Evolutionary conservation across 371 early-diverging fungal species (phyloP).

Genomic region (Lichtheimia hyalospora): DNA sequence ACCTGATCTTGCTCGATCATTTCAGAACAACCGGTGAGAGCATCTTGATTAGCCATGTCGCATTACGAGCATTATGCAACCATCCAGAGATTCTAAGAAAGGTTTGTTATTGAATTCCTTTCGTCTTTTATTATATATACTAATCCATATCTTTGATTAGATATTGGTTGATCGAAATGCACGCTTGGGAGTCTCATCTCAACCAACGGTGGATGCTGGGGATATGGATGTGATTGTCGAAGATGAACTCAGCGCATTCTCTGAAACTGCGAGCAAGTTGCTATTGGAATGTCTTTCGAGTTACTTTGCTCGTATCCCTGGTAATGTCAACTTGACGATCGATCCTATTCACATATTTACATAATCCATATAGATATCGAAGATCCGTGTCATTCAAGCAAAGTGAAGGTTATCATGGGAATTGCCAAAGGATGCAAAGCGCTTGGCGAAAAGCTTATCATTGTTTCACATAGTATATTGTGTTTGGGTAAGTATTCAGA

Average conservation of each 20-base stretch:
- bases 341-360: too few species aligned
- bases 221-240: too few species aligned
- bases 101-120: background rate
- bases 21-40: background rate
- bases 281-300: too few species aligned
- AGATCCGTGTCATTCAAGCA: conserved; percentile 24
- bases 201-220: too few species aligned
- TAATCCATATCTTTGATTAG: too few species aligned
- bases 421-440: conserved; percentile 29
- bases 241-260: too few species aligned
- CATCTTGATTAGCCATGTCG: conserved; percentile 15
- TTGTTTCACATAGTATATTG: conserved; percentile 74
- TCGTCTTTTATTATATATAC: too few species aligned
- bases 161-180: too few species aligned
- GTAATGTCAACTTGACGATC: too few species aligned
- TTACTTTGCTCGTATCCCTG: too few species aligned
- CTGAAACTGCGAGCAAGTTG: too few species aligned
- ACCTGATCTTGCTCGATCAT: conserved; percentile 30
- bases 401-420: conserved; percentile 23
- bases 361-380: conserved; percentile 12
- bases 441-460: conserved; percentile 64
- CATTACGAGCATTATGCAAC: conserved; percentile 65
- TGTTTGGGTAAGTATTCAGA: conserved; percentile 55
- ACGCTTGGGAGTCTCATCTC: too few species aligned
- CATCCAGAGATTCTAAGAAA: conserved; percentile 65